Evolutionary conservation across 306 rosid genomes (phyloP), one percentile per base, ranked within the genome.

Genomic region (Trifolium dubium): DNA sequence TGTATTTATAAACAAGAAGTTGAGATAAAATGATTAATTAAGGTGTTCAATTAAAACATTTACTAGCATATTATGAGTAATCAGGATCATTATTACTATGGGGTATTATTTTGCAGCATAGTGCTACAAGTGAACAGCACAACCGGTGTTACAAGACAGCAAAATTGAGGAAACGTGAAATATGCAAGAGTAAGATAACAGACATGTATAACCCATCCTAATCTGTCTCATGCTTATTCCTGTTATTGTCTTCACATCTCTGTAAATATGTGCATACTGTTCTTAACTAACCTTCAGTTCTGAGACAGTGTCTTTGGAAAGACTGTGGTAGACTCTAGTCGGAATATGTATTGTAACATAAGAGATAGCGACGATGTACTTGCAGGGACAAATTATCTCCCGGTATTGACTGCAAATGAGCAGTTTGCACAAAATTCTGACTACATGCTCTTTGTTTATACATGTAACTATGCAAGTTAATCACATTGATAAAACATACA

Each of bases 401-500:
- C 9, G 23, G 28, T 14, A 35, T 35, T 53, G 39, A n/a, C 50
- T 41, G 50, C 65, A 59, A 40, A 69, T 41, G 41, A 2, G 37
- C 18, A 74, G 53, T 31, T 40, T 73, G 54, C 41, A 30, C 41
- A 46, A 80, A 69, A 70, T 51, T 58, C 63, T 23, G 62, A 10
- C 81, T 43, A 32, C 66, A 46, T 46, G 61, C 29, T 74, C 43
- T 80, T 67, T 47, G 79, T 74, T 69, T 74, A 71, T 55, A 80
- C 73, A 79, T 53, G 47, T 80, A 64, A 55, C 63, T 28, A 49
- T 14, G 32, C 10, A 18, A 60, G 35, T 80, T 65, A 46, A 49
- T 69, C 68, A 18, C 37, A 47, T 64, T 18, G 54, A 41, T 55
- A 79, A 71, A 81, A 80, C 64, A 67, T 47, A 31, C 72, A 47